These are phyloP conservation scores for Lactarius deliciosus DNA, from an alignment of 768 basidiomycete species.

Conservation along the genomic window DNA sequence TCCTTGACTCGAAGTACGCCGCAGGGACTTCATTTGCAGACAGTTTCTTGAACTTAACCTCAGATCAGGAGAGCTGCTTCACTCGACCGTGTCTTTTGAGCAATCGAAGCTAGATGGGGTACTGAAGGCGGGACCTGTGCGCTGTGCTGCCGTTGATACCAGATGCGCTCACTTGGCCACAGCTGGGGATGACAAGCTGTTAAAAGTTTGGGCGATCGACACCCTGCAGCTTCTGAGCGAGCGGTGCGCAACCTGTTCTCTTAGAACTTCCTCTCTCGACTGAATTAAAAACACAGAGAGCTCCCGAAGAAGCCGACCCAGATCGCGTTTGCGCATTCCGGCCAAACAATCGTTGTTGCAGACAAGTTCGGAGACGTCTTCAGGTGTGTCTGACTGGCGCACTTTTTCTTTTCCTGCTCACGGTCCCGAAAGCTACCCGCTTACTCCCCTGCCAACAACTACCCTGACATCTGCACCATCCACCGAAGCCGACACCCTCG, in stretches of 20 bases:
- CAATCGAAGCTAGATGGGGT: constrained; percentile 37
- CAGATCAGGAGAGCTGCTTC: constrained; percentile 54
- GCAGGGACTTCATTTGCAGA: neutral
- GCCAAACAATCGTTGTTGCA: constrained; percentile 69
- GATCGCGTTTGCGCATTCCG: constrained; percentile 59
- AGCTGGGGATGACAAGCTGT: constrained; percentile 73
- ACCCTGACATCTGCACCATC: constrained; percentile 10
- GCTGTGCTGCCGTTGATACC: constrained; percentile 54
- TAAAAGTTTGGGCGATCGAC: constrained; percentile 73
- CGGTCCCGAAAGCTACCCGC: constrained; percentile 37
- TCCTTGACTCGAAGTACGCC: constrained; percentile 55
- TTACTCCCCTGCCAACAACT: constrained; percentile 27
- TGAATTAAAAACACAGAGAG: constrained; percentile 48
- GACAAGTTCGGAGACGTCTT: constrained; percentile 98
- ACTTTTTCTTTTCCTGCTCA: constrained; percentile 3
- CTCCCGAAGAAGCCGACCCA: constrained; percentile 81
- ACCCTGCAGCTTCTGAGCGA: constrained; percentile 55
- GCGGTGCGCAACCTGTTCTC: constrained; percentile 46
- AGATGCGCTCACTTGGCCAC: constrained; percentile 54
- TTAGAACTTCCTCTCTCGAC: neutral
- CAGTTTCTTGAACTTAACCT: constrained; percentile 25
- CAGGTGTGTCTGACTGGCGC: constrained; percentile 45
- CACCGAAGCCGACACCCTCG: constrained; percentile 36
- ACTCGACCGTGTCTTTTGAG: constrained; percentile 43
- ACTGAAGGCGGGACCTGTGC: constrained; percentile 54